A percentile compares a stretch with the other conserved stretches of the same genome.
These are phyloP conservation scores for Plectosphaerella cucumerina DNA, from an alignment of 2,329 filamentous ascomycete species.

Conservation along the genomic window DNA sequence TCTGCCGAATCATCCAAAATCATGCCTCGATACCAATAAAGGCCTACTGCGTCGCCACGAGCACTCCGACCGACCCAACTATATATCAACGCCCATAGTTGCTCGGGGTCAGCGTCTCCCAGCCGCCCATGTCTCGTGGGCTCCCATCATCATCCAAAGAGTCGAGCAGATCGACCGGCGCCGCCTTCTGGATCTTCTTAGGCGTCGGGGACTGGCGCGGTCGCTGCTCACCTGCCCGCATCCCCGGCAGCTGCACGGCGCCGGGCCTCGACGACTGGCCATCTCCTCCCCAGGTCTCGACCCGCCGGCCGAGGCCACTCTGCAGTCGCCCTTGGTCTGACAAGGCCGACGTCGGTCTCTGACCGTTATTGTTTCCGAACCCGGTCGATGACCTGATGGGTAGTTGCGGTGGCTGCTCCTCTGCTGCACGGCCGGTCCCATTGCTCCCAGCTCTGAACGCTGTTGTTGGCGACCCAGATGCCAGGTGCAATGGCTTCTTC, in stretches of 20 bases:
- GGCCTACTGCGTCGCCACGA: background rate
- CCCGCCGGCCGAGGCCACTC: background rate
- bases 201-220: constrained; percentile 5
- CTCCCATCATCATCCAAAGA: constrained; percentile 40
- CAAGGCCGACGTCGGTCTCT: background rate
- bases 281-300: constrained; percentile 1
- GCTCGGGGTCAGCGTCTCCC: constrained; percentile 52
- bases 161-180: constrained; percentile 38
- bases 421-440: constrained; percentile 10
- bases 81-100: constrained; percentile 5
- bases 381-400: constrained; percentile 11
- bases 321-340: background rate
- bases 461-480: constrained; percentile 24
- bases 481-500: constrained; percentile 57
- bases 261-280: constrained; percentile 9
- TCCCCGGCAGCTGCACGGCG: constrained; percentile 9
- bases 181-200: constrained; percentile 11
- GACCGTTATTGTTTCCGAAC: constrained; percentile 1
- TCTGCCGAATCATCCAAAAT: background rate
- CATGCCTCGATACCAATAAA: background rate
- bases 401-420: constrained; percentile 13
- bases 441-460: constrained; percentile 13
- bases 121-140: constrained; percentile 41
- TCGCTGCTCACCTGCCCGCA: constrained; percentile 7
- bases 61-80: background rate